Percentiles rank a stretch among this genome's conserved stretches.
Conservation (phyloP, 495 filamentous ascomycete genomes). For the Aspergillus coremiiformis region DNA sequence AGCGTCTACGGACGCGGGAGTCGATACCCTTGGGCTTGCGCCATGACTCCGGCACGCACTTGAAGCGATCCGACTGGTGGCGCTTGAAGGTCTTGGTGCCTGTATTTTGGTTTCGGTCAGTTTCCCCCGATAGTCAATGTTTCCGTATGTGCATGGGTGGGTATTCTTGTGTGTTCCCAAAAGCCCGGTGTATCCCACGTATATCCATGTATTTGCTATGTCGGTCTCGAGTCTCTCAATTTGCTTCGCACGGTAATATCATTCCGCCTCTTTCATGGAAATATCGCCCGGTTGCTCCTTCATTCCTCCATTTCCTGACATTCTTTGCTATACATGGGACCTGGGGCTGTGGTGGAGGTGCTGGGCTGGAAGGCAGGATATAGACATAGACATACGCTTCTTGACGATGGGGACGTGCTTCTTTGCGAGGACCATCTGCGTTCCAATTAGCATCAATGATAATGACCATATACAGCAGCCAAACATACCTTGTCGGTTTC, state of each 20-base stretch:
- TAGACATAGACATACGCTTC: constrained; percentile 80
- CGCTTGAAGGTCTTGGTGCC: constrained; percentile 86
- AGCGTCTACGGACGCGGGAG: constrained; percentile 80
- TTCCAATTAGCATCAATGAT: constrained; percentile 8
- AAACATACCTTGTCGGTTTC: constrained; percentile 40
- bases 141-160: not conserved
- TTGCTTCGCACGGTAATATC: not conserved
- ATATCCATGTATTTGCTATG: not conserved
- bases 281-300: not conserved
- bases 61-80: constrained; percentile 96
- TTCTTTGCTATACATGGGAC: not conserved
- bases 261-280: not conserved
- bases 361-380: constrained; percentile 13
- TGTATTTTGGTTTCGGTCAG: constrained; percentile 26
- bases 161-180: not conserved
- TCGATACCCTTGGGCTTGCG: constrained; percentile 99
- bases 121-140: not conserved
- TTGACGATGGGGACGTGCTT: constrained; percentile 99
- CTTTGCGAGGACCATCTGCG: constrained; percentile 95
- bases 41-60: constrained; percentile 77
- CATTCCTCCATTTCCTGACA: not conserved
- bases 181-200: not conserved
- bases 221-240: not conserved
- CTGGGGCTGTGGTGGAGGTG: not conserved
- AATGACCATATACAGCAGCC: not conserved